Base-by-base conservation (phyloP, 768 basidiomycete genomes). In the Leccinellum albellum region DNA sequence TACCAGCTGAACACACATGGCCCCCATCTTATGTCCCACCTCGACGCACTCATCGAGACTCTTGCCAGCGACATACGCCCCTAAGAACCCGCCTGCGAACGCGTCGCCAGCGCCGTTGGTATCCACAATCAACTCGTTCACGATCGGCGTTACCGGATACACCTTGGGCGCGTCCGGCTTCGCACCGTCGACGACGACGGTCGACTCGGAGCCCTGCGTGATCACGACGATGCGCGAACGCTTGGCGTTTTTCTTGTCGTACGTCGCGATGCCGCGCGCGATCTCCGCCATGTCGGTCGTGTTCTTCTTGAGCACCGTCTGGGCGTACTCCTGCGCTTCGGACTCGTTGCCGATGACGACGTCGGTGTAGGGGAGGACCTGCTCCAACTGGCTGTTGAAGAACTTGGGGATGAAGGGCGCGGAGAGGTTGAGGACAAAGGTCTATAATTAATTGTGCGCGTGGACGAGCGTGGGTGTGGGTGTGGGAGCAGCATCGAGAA, bases 61-160 rank as follows among this genome's bases (percentile, higher is more conserved):
- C 80, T 92, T 97, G 13, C 93, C 94, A 33, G 82, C 72, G 51
- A 91, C 86, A 55, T 83, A 79, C 2, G 88, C 95, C 51, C 92
- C 97, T 53, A 98, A 74, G 82, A 98, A 95, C 37, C 91, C 97
- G 56, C 96, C 97, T 24, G 94, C 94, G 66, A 99, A 98, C 44
- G 92, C 93, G 71, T 99, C 96, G 44, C 97, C 97, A 21, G 97
- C 97, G 51, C 92, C 97, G 73, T 99, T 99, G 49, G 97, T 98
- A 72, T 99, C 97, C 57, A 97, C 88, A 63, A 97, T 94, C 72
- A 86, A 65, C 40, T 77, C 80, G 53, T 80, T 78, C 47, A 68
- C 64, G 57, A 96, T 75, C 37, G 79, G 75, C 52, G 76, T 69
- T 50, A 96, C 91, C 4, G 76, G 56, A 72, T 77, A 88, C 15